Base-by-base conservation (phyloP, 805 yeast genomes). In the Cyberlindnera mycetangii region DNA sequence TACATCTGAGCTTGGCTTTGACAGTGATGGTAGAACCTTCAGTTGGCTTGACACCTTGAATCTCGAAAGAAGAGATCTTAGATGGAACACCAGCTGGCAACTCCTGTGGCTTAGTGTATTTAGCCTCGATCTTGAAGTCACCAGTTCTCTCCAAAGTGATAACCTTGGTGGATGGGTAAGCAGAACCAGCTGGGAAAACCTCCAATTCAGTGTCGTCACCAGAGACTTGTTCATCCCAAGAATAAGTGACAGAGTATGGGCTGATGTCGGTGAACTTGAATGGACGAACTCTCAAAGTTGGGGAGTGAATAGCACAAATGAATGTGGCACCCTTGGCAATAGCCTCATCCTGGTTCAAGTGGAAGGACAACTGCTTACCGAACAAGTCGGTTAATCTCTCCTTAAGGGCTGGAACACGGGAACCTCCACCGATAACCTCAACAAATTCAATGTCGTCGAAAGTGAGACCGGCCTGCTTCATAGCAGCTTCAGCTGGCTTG, bases 301-400 rank as follows among this genome's bases (percentile, higher is more conserved):
- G 99, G 28, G 98, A 92, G 78, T 90, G 98, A 74, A 89, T 87
- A 57, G 99, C 99, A 71, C 99, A 93, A 63, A 93, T 86, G 72
- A 93, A 93, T 39, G 99, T 97, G 61, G 96, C 95, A 76, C 99
- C 99, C 71, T 92, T 88, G 45, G 99, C 98, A 67, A 92, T 85
- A 52, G 99, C 97, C 78, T 93, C 99, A 67, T 93, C 99, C 75
- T 90, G 97, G 79, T 93, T 93, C 72, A 95, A 81, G 58, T 98
- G 95, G 76, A 86, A 85, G 32, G 97, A 87, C 65, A 93, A 76
- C 60, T 74, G 83, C 74, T 86, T 86, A 67, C 87, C 87, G 66
- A 93, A 89, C 54, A 86, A 75, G 64, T 83, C 86, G 58, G 85
- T 58, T 58, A 93, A 77, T 64, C 79, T 84, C 58, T 83, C 78